Percentiles rank a stretch among this genome's conserved stretches.
These are phyloP conservation scores for Sporothrix variecibatus DNA, from an alignment of 2,329 filamentous ascomycete genomes.

Conservation along the genomic window DNA sequence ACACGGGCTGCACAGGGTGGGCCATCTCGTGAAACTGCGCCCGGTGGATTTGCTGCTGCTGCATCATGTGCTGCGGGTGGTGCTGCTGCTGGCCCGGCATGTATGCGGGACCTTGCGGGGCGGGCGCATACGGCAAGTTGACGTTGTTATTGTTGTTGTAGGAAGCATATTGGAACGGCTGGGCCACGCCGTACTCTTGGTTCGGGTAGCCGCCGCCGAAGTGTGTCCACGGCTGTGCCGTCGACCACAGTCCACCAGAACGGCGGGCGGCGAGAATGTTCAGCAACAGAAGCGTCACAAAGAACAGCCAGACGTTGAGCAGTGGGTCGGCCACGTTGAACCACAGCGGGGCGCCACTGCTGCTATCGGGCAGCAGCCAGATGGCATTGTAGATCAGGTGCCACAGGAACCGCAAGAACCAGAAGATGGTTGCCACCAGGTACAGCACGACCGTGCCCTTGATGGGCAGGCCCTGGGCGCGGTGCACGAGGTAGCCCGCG, in stretches of 20 bases:
- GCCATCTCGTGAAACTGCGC: slow-evolving; percentile 8
- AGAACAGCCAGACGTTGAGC: slow-evolving; percentile 31
- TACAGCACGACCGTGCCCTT: slow-evolving; percentile 36
- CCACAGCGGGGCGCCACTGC: background rate
- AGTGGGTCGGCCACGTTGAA: slow-evolving; percentile 29
- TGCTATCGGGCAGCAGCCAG: slow-evolving; percentile 19
- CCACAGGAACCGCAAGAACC: slow-evolving; percentile 35
- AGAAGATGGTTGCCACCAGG: slow-evolving; percentile 39
- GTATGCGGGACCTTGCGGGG: background rate
- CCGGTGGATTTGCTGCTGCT: background rate
- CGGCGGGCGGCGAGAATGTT: slow-evolving; percentile 33
- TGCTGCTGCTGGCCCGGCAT: slow-evolving; percentile 2
- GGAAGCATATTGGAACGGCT: background rate
- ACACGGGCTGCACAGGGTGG: background rate
- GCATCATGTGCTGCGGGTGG: background rate
- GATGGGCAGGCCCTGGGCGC: background rate
- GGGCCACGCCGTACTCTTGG: background rate
- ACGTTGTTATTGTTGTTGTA: background rate
- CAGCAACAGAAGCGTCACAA: slow-evolving; percentile 33
- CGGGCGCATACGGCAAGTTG: background rate
- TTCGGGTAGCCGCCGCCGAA: background rate
- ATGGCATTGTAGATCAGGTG: slow-evolving; percentile 28
- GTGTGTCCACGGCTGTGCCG: slow-evolving; percentile 29
- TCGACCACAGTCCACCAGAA: slow-evolving; percentile 35
- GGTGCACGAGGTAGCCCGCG: background rate